Percentiles rank a stretch among this genome's conserved stretches.
These are phyloP conservation scores for Ceratocystis diversiconidia DNA, from an alignment of 2,329 filamentous ascomycete genomes.

Conservation along the genomic window DNA sequence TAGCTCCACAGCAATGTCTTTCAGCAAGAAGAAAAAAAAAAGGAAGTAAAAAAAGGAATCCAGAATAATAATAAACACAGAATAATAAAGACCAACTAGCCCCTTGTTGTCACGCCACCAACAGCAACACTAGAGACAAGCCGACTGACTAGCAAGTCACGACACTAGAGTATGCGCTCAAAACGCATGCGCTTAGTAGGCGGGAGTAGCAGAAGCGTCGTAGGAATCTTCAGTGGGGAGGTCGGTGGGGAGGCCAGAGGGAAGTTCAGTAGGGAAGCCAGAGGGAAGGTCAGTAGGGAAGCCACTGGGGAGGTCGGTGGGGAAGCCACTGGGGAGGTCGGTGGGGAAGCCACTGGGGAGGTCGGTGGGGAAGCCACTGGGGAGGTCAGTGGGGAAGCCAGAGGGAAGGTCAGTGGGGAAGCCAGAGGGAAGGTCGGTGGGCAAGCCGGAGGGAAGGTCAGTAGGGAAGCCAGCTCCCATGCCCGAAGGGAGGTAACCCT, in stretches of 20 bases:
- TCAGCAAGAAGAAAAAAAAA: background rate
- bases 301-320: background rate
- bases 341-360: background rate
- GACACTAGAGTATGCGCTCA: background rate
- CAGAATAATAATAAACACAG: slow-evolving; percentile 13
- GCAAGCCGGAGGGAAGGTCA: background rate
- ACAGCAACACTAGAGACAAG: background rate
- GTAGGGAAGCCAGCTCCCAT: background rate
- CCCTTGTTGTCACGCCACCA: background rate
- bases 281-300: background rate
- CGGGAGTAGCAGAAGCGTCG: background rate
- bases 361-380: background rate
- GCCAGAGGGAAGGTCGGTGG: slow-evolving; percentile 1
- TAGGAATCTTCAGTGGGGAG: slow-evolving; percentile 3
- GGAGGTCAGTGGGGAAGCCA: background rate
- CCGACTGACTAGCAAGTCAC: background rate
- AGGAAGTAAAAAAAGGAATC: slow-evolving; percentile 4
- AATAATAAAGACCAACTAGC: background rate
- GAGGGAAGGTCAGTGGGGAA: background rate
- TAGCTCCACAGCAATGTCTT: background rate
- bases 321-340: slow-evolving; percentile 1
- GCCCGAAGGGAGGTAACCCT: background rate
- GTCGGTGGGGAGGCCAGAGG: background rate
- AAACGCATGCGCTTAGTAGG: too few relatives aligned
- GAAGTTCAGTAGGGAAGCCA: background rate